Percentiles rank a stretch among this genome's conserved stretches.
These are phyloP conservation scores for Ceratonia siliqua DNA, from an alignment of 306 rosid genomes.

Conservation along the genomic window DNA sequence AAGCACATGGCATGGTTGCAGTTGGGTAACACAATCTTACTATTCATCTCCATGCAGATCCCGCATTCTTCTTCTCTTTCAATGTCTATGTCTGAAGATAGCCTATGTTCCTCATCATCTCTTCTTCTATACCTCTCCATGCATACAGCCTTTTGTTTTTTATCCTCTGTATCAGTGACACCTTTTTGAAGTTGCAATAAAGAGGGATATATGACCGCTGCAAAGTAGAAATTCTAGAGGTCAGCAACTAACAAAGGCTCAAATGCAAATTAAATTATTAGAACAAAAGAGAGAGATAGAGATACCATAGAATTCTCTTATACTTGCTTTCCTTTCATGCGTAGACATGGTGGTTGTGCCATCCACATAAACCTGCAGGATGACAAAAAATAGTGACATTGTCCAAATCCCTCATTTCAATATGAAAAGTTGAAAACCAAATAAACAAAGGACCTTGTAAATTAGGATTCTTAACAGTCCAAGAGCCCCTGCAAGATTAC, in stretches of 20 bases:
- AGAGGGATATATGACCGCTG: conserved; percentile 92
- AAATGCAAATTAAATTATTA: background rate
- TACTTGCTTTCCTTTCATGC: conserved; percentile 90
- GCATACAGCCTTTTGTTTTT: conserved; percentile 80
- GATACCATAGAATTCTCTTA: conserved; percentile 93
- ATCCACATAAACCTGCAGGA: conserved; percentile 84
- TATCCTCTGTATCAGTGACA: conserved; percentile 83
- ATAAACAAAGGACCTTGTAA: conserved; percentile 62
- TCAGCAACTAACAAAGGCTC: conserved; percentile 33
- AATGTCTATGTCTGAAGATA: conserved; percentile 62
- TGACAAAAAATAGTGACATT: conserved; percentile 25
- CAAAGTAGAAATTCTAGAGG: conserved; percentile 30
- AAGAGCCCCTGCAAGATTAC: conserved; percentile 92
- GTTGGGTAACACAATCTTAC: conserved; percentile 86
- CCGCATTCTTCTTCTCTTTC: conserved; percentile 99
- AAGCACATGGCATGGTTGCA: conserved; percentile 94
- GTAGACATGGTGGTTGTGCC: conserved; percentile 98
- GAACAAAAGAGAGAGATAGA: background rate
- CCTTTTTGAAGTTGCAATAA: conserved; percentile 87
- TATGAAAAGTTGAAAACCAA: conserved; percentile 11
- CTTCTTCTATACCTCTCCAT: conserved; percentile 82
- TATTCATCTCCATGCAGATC: conserved; percentile 89
- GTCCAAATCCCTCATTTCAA: conserved; percentile 31
- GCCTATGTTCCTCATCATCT: conserved; percentile 62
- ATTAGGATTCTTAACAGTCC: conserved; percentile 89